These are phyloP conservation scores for Leccinum aurantiacum DNA, from an alignment of 768 basidiomycete genomes.

Conservation along the genomic window DNA sequence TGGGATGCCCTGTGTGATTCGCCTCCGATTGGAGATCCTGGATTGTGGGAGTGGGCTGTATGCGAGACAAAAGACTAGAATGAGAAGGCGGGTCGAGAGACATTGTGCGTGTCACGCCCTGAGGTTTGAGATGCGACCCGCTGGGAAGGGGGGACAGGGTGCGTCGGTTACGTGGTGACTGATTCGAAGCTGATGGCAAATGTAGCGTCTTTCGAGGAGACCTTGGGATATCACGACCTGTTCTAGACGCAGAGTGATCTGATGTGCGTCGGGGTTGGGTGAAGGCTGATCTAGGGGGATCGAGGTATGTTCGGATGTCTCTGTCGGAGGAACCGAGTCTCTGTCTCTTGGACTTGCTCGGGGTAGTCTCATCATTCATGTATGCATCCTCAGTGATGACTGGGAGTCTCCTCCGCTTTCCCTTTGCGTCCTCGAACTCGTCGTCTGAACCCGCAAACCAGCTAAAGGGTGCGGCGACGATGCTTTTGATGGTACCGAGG, in stretches of 20 bases:
- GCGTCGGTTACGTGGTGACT: constrained; percentile 37
- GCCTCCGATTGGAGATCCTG: constrained; percentile 31
- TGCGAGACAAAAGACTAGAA: constrained; percentile 22
- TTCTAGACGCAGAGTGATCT: constrained; percentile 20
- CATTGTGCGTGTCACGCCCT: constrained; percentile 56
- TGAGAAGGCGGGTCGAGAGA: constrained; percentile 64
- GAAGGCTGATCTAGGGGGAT: constrained; percentile 53
- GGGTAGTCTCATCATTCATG: constrained; percentile 35
- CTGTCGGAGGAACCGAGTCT: constrained; percentile 51
- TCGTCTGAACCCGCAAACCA: constrained; percentile 54
- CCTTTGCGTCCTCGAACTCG: constrained; percentile 48
- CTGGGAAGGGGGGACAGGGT: constrained; percentile 44
- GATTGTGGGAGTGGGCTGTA: constrained; percentile 35
- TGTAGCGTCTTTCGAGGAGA: constrained; percentile 33
- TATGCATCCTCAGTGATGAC: constrained; percentile 23
- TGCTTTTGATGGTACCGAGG: constrained; percentile 60
- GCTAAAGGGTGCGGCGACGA: constrained; percentile 61
- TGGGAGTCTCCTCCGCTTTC: constrained; percentile 54
- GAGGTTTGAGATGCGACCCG: constrained; percentile 34
- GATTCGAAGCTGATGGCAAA: constrained; percentile 32
- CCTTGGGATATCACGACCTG: constrained; percentile 23
- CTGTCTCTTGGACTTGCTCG: constrained; percentile 48
- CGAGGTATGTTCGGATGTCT: constrained; percentile 46
- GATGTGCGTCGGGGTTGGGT: constrained; percentile 23
- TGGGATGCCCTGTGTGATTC: constrained; percentile 17